Base-by-base conservation (phyloP, 2,329 filamentous ascomycete species). In the Colletotrichum caudatum region DNA sequence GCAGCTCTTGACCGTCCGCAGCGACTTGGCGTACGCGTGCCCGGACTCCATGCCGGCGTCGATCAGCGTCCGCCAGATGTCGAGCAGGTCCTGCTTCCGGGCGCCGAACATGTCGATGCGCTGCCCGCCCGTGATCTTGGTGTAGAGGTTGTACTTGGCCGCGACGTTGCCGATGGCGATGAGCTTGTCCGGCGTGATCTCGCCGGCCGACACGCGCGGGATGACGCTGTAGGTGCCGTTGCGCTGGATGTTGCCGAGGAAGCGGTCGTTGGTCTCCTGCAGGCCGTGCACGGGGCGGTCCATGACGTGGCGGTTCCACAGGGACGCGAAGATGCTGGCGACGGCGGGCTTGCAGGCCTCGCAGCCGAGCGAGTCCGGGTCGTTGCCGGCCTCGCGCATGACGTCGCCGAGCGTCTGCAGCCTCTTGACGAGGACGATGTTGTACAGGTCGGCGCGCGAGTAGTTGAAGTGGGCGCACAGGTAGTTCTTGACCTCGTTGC, bases 51-150 rank as follows among this genome's bases (percentile, higher is more conserved):
- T 92, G 26, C 94, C 94, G 1, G 92, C 94, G 67, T 93, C 91
- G 11, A 97, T 89, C 3, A 97, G 86, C 75, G 90, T 89, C 54
- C 88, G 88, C 94, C 94, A 97, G 76, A 97, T 97, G 18, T 87
- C 87, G 2, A 93, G 86, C 23, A 97, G 85, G 79, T 97, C 94
- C 75, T 96, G 92, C 82, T 97, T 97, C 81, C 91, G 91, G 0
- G 94, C 94, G 51, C 94, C 94, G 77, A 97, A 97, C 91, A 97
- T 89, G 80, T 97, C 94, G 78, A 97, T 97, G 67, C 94, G 90
- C 81, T 97, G 94, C 1, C 93, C 94, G 66, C 94, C 94, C 0
- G 94, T 97, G 78, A 97, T 97, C 82, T 97, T 97, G 78, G 91
- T 94, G 82, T 97, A 97, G 8, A 97, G 84, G 46, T 88, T 87